Percentiles rank a stretch among this genome's conserved stretches.
phyloP scores from a whole-genome alignment of 2,329 filamentous ascomycete species.

The Fusarium hainanense region DNA sequence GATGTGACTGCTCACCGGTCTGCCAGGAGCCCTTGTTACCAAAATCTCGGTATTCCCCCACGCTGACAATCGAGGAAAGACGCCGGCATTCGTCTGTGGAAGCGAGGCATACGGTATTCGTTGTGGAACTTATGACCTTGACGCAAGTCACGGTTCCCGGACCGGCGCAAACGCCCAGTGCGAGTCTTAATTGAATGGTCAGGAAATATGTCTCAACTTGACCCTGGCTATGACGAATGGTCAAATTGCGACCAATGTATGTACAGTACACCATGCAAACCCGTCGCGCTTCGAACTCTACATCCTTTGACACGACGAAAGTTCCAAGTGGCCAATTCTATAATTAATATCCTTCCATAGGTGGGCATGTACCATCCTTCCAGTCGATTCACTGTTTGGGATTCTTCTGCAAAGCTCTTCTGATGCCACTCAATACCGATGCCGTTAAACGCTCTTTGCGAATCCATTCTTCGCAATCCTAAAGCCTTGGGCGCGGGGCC shows the following conservation, averaged over 20 bases:
- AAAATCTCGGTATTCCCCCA: slow-evolving; percentile 36
- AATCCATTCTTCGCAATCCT: not conserved
- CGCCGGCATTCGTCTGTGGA: slow-evolving; percentile 17
- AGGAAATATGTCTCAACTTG: not conserved
- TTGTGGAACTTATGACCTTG: not conserved
- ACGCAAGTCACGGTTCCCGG: not conserved
- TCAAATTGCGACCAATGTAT: not conserved
- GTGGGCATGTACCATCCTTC: not conserved
- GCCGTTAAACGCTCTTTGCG: not conserved
- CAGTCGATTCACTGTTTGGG: not conserved
- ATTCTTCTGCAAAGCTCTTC: slow-evolving; percentile 4
- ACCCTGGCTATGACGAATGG: not conserved
- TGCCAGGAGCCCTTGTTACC: slow-evolving; percentile 38
- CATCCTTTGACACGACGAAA: not conserved
- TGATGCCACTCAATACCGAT: slow-evolving; percentile 1
- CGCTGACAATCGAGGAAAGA: slow-evolving; percentile 20
- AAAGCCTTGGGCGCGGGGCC: not conserved
- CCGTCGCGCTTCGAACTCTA: not conserved
- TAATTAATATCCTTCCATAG: slow-evolving; percentile 3
- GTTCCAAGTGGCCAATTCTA: not conserved
- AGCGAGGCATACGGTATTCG: slow-evolving; percentile 4
- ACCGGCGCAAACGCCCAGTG: not conserved
- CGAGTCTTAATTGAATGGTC: not conserved
- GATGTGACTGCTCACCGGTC: slow-evolving; percentile 42
- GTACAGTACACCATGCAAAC: not conserved